phyloP scores from a whole-genome alignment of 306 rosid species.

The Chamaecrista fasciculata region DNA sequence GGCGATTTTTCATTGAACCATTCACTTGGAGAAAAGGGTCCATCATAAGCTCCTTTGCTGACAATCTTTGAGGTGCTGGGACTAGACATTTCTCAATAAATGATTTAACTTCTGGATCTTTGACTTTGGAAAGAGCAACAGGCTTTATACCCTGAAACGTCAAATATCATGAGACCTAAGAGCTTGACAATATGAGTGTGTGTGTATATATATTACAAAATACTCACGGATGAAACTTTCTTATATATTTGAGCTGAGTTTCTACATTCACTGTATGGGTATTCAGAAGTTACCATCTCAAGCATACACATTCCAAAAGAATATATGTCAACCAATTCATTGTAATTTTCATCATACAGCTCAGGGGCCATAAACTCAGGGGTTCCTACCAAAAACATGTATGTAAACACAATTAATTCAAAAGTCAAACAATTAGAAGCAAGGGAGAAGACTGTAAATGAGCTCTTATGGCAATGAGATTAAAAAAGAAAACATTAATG shows the following conservation, averaged over 20 bases:
- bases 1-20: slow-evolving; percentile 24
- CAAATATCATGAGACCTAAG: slow-evolving; percentile 18
- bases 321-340: slow-evolving; percentile 51
- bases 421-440: not conserved
- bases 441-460: not conserved
- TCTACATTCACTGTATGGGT: slow-evolving; percentile 52
- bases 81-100: slow-evolving; percentile 46
- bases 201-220: not conserved
- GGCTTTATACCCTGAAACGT: slow-evolving; percentile 41
- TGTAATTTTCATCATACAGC: slow-evolving; percentile 50
- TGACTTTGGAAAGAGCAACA: slow-evolving; percentile 33
- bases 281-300: slow-evolving; percentile 51
- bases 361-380: slow-evolving; percentile 65
- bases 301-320: slow-evolving; percentile 56
- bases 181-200: not conserved
- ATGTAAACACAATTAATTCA: slow-evolving; percentile 7
- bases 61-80: slow-evolving; percentile 43
- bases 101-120: slow-evolving; percentile 35
- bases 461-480: not conserved
- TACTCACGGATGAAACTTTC: slow-evolving; percentile 57
- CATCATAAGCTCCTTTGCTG: slow-evolving; percentile 38
- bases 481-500: not conserved
- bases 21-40: slow-evolving; percentile 40
- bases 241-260: slow-evolving; percentile 54
- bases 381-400: slow-evolving; percentile 37